Base-by-base conservation (phyloP, 345 rosid genomes). In the Hibiscus mutabilis region DNA sequence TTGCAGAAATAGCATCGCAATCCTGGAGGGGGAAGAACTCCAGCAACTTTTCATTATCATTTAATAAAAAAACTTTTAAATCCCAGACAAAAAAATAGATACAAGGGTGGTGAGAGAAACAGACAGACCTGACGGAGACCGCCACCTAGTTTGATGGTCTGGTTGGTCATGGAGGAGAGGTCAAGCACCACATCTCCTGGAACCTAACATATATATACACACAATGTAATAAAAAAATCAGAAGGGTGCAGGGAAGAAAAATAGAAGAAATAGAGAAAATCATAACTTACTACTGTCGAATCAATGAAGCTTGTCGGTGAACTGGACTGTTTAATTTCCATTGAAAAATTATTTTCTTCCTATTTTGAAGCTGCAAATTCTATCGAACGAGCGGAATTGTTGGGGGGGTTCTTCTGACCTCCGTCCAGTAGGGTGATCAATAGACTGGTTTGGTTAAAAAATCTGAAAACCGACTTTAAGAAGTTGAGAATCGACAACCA, bases 131-230 rank as follows among this genome's bases (percentile, higher is more conserved):
- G 96, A 74, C 89, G 88, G 44, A 93, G 97, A 74, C 98, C 97
- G 49, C 93, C 83, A 33, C 97, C 98, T 24, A 93, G 86, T 85
- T 88, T 91, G 82, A 93, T 86, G 21, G 89, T 91, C 72, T 86
- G 92, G 81, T 89, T 89, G 63, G 84, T 65, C 91, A 91, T 80
- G 76, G 68, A 73, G 9, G 92, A 86, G 55, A 93, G 87, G 79
- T 89, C 92, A 71, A 93, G 82, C 71, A 91, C 88, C 73, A 91
- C 81, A 78, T 93, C 98, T 42, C 98, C 97, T 9, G 92, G 97
- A 63, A 91, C 86, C 97, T 93, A 77, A 64, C 4, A 35, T 35
- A 35, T 35, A 6, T 37, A 37, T 42, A 42, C 46, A 42, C 46
- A 42, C 46, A 37, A 46, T 14, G n/a, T 13, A 47, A 49, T 15